A percentile compares a stretch with the other conserved stretches of the same genome.
phyloP scores from a whole-genome alignment of 176 grass and related monocot genomes.

The Musa troglodytarum region DNA sequence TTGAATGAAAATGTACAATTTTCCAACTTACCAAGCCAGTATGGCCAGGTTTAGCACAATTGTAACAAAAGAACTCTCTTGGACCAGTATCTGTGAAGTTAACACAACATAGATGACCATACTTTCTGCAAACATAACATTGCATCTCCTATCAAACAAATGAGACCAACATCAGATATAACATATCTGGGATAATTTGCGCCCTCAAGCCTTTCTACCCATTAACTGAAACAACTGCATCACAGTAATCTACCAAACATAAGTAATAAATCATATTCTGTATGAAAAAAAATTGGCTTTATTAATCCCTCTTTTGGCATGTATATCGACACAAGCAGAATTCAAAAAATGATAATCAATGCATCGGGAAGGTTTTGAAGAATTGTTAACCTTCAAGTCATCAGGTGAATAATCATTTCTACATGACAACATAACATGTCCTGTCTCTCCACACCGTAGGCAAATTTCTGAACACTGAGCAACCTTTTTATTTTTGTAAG shows the following conservation, averaged over 20 bases:
- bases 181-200: neutral
- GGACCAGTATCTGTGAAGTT: slow-evolving; percentile 43
- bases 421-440: slow-evolving; percentile 85
- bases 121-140: slow-evolving; percentile 79
- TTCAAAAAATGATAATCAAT: too few relatives aligned
- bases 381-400: slow-evolving; percentile 58
- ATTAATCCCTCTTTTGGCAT: too few relatives aligned
- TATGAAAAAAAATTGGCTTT: too few relatives aligned
- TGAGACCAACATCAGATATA: neutral
- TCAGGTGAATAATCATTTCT: slow-evolving; percentile 51
- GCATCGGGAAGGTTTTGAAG: neutral
- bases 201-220: too few relatives aligned
- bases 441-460: slow-evolving; percentile 65
- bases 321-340: neutral
- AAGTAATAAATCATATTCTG: neutral
- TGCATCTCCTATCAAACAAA: slow-evolving; percentile 64
- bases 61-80: slow-evolving; percentile 70
- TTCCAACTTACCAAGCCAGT: slow-evolving; percentile 56
- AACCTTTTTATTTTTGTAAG: slow-evolving; percentile 69
- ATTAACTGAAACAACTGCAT: neutral
- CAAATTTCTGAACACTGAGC: slow-evolving; percentile 45
- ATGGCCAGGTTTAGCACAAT: slow-evolving; percentile 85
- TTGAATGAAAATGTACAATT: neutral
- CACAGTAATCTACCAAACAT: neutral
- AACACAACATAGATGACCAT: slow-evolving; percentile 83